These are phyloP conservation scores for Hypoxylon sp. DNA, from an alignment of 2,329 filamentous ascomycete genomes.

Conservation along the genomic window DNA sequence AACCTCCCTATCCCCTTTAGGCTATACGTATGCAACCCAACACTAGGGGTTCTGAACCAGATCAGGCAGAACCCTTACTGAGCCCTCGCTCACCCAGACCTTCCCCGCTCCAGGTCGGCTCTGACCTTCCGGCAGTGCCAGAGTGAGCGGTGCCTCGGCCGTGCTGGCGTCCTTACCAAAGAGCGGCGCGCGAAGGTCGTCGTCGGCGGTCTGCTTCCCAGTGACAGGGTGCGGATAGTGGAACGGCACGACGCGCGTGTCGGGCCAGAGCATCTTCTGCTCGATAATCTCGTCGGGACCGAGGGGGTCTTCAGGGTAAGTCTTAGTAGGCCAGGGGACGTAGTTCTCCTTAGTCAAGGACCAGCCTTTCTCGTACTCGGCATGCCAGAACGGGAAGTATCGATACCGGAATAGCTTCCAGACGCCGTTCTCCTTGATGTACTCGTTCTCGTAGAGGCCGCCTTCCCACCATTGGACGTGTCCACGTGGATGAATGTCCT, in stretches of 20 bases:
- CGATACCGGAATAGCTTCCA: slow-evolving; percentile 70
- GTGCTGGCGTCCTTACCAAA: slow-evolving; percentile 60
- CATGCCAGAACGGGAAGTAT: slow-evolving; percentile 73
- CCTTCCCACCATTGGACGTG: slow-evolving; percentile 72
- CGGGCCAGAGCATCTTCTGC: slow-evolving; percentile 70
- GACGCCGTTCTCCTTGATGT: slow-evolving; percentile 68
- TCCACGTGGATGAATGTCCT: slow-evolving; percentile 65
- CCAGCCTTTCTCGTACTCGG: slow-evolving; percentile 68
- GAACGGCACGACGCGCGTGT: slow-evolving; percentile 68
- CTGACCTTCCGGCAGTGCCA: slow-evolving; percentile 58
- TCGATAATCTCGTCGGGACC: slow-evolving; percentile 69
- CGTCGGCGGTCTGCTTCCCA: slow-evolving; percentile 60
- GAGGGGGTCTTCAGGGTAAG: slow-evolving; percentile 64
- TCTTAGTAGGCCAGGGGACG: slow-evolving; percentile 64
- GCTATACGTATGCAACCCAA: slow-evolving; percentile 44
- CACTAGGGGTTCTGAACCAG: slow-evolving; percentile 54
- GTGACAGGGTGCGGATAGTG: slow-evolving; percentile 68
- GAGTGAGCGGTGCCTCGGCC: slow-evolving; percentile 60
- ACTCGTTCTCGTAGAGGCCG: slow-evolving; percentile 72
- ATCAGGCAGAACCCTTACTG: slow-evolving; percentile 57
- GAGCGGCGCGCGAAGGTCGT: slow-evolving; percentile 64
- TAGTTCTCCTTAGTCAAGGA: slow-evolving; percentile 68
- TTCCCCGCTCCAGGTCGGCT: slow-evolving; percentile 55
- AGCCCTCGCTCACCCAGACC: slow-evolving; percentile 52
- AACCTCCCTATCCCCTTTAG: slow-evolving; percentile 45